Conservation (phyloP, 208 protist genomes). For the Naegleria gruberi region DNA sequence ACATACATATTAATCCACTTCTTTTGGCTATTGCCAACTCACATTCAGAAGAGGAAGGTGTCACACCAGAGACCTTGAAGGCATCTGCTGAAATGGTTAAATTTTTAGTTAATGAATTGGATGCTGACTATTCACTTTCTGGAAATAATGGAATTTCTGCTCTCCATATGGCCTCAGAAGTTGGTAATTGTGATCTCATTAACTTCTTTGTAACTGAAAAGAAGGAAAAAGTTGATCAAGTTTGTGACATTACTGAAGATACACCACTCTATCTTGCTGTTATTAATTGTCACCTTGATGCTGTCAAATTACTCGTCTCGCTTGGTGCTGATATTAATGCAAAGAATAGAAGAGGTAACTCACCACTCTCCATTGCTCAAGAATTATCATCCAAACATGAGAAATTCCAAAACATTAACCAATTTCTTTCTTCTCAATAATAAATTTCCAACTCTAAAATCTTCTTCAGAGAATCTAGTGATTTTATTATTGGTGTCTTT, state of each 20-base stretch:
- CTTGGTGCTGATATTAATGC: neutral
- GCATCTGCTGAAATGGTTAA: neutral
- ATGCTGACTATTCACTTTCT: neutral
- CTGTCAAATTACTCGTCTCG: neutral
- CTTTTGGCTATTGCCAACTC: neutral
- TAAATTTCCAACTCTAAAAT: no score
- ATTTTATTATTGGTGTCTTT: no score
- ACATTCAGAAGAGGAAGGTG: neutral
- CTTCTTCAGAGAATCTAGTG: no score
- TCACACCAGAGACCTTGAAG: neutral
- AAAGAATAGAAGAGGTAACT: neutral
- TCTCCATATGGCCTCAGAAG: neutral
- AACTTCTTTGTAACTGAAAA: neutral
- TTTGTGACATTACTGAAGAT: neutral
- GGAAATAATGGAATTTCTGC: neutral
- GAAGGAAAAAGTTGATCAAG: neutral
- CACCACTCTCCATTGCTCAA: neutral
- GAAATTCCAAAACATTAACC: neutral
- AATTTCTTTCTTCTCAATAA: neutral
- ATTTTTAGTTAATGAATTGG: neutral
- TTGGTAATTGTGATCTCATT: neutral
- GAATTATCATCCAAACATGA: neutral
- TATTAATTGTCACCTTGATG: neutral
- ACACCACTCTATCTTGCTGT: neutral
- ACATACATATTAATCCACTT: neutral